These are phyloP conservation scores for Fusarium decemcellulare DNA, from an alignment of 2,329 filamentous ascomycete species.

Conservation along the genomic window DNA sequence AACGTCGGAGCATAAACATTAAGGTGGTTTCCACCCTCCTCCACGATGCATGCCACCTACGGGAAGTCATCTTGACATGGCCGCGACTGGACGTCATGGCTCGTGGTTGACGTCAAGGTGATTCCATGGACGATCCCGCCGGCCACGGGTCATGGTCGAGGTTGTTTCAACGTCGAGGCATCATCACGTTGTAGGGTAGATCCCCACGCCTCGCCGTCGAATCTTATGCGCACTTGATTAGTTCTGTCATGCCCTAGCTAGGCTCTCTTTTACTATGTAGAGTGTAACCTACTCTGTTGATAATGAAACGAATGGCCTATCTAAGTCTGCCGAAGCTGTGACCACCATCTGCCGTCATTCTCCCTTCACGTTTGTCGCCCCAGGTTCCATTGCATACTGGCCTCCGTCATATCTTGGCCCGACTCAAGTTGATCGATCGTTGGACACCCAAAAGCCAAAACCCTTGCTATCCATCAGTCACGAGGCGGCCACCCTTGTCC, in stretches of 20 bases:
- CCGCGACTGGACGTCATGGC: background rate
- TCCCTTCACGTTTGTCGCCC: constrained; percentile 23
- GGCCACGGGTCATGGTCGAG: background rate
- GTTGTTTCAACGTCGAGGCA: constrained; percentile 15
- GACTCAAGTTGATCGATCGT: constrained; percentile 1
- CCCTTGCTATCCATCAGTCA: constrained; percentile 26
- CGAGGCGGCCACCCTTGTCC: constrained; percentile 21
- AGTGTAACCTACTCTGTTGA: background rate
- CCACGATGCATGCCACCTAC: background rate
- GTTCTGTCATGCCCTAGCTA: background rate
- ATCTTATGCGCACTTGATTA: no score
- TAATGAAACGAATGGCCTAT: no score
- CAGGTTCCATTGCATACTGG: constrained; percentile 27
- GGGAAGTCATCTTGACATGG: background rate
- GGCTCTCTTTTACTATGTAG: background rate
- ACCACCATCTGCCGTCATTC: constrained; percentile 23
- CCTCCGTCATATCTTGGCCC: constrained; percentile 24
- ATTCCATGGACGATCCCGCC: constrained; percentile 21
- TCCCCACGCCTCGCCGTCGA: background rate
- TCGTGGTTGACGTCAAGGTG: constrained; percentile 43
- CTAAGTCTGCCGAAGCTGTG: background rate
- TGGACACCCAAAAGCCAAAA: background rate
- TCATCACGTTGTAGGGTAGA: constrained; percentile 7
- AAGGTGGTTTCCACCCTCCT: background rate
- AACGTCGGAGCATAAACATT: no score